Percentiles rank a stretch among this genome's conserved stretches.
Evolutionary conservation across 495 filamentous ascomycete species (phyloP).

Genomic region (Chaetomidium leptoderma): DNA sequence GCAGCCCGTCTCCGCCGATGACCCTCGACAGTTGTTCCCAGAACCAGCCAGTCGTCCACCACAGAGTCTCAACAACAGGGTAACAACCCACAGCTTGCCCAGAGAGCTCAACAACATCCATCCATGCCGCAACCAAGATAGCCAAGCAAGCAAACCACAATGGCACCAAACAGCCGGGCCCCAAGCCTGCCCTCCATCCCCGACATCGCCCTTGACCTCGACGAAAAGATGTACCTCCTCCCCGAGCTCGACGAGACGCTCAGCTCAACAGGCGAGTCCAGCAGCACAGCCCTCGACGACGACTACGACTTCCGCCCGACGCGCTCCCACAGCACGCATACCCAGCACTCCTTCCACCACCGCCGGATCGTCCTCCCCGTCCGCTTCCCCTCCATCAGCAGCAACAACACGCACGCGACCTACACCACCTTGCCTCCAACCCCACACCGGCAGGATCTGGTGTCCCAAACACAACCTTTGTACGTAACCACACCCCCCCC

Average conservation of each 20-base stretch:
- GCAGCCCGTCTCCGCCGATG: background rate
- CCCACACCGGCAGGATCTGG: background rate
- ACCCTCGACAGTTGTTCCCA: background rate
- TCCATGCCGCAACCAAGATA: background rate
- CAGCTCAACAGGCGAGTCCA: background rate
- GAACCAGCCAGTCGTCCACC: background rate
- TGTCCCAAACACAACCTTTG: background rate
- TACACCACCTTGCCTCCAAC: background rate
- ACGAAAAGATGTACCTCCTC: slow-evolving; percentile 9
- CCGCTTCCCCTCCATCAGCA: slow-evolving; percentile 8
- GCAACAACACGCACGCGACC: background rate
- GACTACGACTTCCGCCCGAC: slow-evolving; percentile 1
- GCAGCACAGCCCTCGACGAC: slow-evolving; percentile 7
- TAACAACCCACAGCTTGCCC: background rate
- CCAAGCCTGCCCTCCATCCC: slow-evolving; percentile 17
- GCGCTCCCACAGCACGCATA: slow-evolving; percentile 5
- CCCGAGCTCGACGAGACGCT: slow-evolving; percentile 7
- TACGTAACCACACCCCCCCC: background rate
- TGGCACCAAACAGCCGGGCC: slow-evolving; percentile 11
- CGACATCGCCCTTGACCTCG: slow-evolving; percentile 13
- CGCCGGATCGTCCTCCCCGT: background rate
- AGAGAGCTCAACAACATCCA: background rate
- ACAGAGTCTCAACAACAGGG: background rate
- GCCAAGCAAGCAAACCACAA: background rate
- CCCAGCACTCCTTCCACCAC: background rate